A percentile compares a stretch with the other conserved stretches of the same genome.
These are phyloP conservation scores for Ceratocystiopsis minuta DNA, from an alignment of 2,329 filamentous ascomycete genomes.

Conservation along the genomic window DNA sequence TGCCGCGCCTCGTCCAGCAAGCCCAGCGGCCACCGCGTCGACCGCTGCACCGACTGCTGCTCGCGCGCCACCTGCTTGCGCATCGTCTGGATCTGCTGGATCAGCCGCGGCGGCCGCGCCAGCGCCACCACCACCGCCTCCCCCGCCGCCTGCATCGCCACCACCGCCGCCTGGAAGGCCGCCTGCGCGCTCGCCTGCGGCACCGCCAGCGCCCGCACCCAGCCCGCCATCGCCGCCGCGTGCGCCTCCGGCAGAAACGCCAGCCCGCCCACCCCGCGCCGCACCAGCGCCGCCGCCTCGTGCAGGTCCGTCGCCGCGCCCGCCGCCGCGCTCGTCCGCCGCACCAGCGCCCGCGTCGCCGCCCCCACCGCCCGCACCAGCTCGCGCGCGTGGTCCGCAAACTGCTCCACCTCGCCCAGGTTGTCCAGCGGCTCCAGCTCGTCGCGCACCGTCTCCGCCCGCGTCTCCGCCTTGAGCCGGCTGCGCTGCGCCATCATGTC, in stretches of 20 bases:
- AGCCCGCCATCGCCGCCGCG: slow-evolving; percentile 52
- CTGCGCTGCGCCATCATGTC: slow-evolving; percentile 82
- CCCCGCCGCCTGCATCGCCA: slow-evolving; percentile 69
- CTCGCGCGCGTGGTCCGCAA: slow-evolving; percentile 78
- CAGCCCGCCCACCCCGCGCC: slow-evolving; percentile 30
- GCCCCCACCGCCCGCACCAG: slow-evolving; percentile 73
- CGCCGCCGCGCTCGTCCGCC: slow-evolving; percentile 57
- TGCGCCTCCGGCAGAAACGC: slow-evolving; percentile 53
- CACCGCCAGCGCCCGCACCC: slow-evolving; percentile 45
- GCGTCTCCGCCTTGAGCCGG: slow-evolving; percentile 65
- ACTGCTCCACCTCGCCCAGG: slow-evolving; percentile 76
- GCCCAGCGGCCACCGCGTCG: slow-evolving; percentile 62
- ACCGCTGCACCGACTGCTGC: slow-evolving; percentile 53
- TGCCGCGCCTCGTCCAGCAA: slow-evolving; percentile 77
- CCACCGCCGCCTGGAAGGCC: slow-evolving; percentile 56
- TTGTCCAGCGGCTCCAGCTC: slow-evolving; percentile 75
- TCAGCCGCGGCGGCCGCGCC: slow-evolving; percentile 59
- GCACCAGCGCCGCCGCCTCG: slow-evolving; percentile 38
- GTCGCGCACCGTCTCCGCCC: slow-evolving; percentile 70
- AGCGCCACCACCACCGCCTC: slow-evolving; percentile 66
- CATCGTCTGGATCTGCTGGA: slow-evolving; percentile 55
- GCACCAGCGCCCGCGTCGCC: slow-evolving; percentile 64
- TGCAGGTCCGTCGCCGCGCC: slow-evolving; percentile 50
- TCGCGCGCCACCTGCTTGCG: slow-evolving; percentile 64
- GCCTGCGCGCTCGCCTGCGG: slow-evolving; percentile 56